Evolutionary conservation across 2,329 filamentous ascomycete genomes (phyloP).

Genomic region (Pseudogymnoascus sp.): DNA sequence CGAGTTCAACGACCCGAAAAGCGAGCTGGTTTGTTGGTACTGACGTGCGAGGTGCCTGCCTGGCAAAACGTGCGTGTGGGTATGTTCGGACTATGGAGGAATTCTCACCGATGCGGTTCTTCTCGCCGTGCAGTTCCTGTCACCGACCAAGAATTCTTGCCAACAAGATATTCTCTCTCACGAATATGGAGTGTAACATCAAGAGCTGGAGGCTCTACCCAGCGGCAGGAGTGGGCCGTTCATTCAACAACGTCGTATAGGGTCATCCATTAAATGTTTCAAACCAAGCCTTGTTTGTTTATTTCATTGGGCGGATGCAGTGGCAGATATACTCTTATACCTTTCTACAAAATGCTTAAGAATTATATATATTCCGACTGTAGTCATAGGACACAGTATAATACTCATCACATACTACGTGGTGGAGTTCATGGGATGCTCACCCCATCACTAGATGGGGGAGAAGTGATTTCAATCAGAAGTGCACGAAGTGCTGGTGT

Average conservation of each 20-base stretch:
- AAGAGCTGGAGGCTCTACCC: neutral
- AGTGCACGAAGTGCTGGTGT: slow-evolving; percentile 7
- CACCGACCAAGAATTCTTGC: neutral
- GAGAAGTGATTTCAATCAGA: slow-evolving; percentile 4
- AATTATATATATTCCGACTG: no score
- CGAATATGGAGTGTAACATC: neutral
- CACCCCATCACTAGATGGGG: slow-evolving; percentile 1
- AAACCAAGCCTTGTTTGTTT: neutral
- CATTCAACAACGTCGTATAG: neutral
- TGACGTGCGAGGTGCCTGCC: no score
- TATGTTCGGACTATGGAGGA: no score
- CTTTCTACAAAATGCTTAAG: no score
- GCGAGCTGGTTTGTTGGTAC: no score
- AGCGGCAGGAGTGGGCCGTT: neutral
- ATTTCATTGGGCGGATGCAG: neutral
- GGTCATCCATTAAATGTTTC: neutral
- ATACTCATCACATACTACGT: neutral
- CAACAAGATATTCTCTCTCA: neutral
- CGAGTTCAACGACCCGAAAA: no score
- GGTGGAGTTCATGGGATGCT: neutral
- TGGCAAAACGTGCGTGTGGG: no score
- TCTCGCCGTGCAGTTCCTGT: neutral
- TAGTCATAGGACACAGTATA: neutral
- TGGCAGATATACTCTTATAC: neutral
- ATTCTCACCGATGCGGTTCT: neutral